These are phyloP conservation scores for Chlamydomonas sphaeroides DNA, from an alignment of 139 green algal genomes.

Conservation along the genomic window DNA sequence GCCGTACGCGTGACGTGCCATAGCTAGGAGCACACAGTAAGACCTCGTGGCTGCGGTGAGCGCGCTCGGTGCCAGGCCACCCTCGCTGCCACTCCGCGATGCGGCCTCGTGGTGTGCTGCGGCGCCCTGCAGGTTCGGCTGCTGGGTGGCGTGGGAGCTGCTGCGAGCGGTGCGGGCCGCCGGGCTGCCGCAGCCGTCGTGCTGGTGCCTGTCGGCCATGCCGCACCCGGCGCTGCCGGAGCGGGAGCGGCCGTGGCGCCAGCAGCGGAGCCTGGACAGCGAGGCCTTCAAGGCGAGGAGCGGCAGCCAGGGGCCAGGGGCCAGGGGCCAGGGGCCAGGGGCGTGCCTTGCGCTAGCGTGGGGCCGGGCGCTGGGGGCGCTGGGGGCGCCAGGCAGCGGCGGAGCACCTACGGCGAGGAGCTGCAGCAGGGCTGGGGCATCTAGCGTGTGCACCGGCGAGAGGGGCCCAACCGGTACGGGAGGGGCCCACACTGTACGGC, in stretches of 20 bases:
- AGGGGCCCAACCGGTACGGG: too few relatives aligned
- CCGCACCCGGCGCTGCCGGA: conserved; percentile 72
- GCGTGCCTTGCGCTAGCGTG: too few relatives aligned
- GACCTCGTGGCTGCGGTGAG: too few relatives aligned
- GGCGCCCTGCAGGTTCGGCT: too few relatives aligned
- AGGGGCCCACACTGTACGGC: too few relatives aligned
- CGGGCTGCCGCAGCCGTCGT: conserved; percentile 63
- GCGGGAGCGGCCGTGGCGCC: conserved; percentile 76
- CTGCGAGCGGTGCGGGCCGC: conserved; percentile 47
- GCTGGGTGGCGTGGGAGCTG: conserved; percentile 86
- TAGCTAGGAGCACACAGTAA: too few relatives aligned
- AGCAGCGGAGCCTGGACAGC: conserved; percentile 69
- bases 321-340: neutral
- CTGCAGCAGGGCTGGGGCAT: neutral
- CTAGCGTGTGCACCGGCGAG: too few relatives aligned
- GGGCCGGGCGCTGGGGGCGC: neutral
- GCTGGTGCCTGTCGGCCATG: conserved; percentile 86
- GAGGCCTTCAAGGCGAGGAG: conserved; percentile 72
- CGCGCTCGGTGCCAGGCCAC: too few relatives aligned
- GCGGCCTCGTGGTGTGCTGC: too few relatives aligned
- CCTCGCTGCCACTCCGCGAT: too few relatives aligned
- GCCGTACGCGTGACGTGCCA: too few relatives aligned
- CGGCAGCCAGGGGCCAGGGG: neutral
- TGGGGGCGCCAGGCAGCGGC: too few relatives aligned
- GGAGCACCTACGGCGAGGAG: neutral